Base-by-base conservation (phyloP, 1,284 basidiomycete genomes). In the Cystobasidiaceae sp. region DNA sequence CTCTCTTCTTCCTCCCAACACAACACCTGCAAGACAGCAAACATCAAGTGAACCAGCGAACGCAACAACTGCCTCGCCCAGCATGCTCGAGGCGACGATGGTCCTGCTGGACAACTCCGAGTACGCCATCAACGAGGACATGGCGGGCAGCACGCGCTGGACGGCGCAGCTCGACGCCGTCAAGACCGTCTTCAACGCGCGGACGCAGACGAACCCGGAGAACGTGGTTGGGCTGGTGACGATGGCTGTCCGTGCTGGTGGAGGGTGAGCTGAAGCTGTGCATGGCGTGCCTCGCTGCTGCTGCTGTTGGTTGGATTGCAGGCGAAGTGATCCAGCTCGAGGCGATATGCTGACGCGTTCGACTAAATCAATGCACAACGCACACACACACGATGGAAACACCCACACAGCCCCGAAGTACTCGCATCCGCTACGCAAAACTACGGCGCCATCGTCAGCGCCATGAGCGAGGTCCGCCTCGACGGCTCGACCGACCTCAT, bases 221-320 rank as follows among this genome's bases (percentile, higher is more conserved):
- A 97, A 90, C 79, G 92, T 91, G 15, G 93, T 97, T 58, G 94
- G 94, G 5, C 79, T 97, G 62, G 96, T 99, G 93, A 93, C 92
- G 41, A 94, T 96, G 89, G 94, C 92, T 27, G 88, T 90, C 60
- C 92, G 92, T 79, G 67, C 56, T 86, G 87, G 91, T 93, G 73
- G 77, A 86, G 79, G 9, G 71, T 19, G n/a, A 17, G 13, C 19
- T n/a, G 25, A n/a, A n/a, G 45, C 11, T 32, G 37, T 28, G 2
- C 19, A 17, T 34, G 17, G 54, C 32, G 39, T 44, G 21, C 34
- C 56, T 41, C 21, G 64, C 41, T 27, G 65, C 59, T 30, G 61
- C 59, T 33, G n/a, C n/a, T n/a, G n/a, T n/a, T n/a, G n/a, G n/a
- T n/a, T n/a, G n/a, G n/a, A n/a, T n/a, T n/a, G n/a, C n/a, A n/a